These are phyloP conservation scores for Starmerella powellii DNA, from an alignment of 805 yeast species.

Conservation along the genomic window DNA sequence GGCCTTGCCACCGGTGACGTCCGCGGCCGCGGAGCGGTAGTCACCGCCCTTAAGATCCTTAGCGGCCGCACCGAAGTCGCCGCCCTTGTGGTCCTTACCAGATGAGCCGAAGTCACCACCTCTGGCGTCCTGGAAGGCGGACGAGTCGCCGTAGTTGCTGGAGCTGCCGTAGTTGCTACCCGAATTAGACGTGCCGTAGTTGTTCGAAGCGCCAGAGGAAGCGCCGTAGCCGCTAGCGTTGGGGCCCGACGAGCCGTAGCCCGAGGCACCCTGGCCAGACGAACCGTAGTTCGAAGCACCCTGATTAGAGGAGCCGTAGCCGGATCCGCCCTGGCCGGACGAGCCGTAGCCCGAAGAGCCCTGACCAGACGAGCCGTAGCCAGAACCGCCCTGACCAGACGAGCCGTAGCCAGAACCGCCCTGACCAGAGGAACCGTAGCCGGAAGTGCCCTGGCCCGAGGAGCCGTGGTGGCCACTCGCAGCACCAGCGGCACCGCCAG, in stretches of 20 bases:
- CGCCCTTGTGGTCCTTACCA: too few species aligned
- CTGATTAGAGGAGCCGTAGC: too few species aligned
- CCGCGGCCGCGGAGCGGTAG: neutral
- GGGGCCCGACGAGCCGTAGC: too few species aligned
- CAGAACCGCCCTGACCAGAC: constrained; percentile 4
- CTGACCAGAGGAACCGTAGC: neutral
- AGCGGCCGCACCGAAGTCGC: neutral
- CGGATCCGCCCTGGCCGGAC: too few species aligned
- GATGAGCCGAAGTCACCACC: neutral
- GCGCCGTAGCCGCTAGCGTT: neutral
- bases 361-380: neutral
- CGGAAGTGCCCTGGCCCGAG: neutral
- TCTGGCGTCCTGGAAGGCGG: neutral
- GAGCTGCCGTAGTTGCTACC: neutral
- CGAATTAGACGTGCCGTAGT: neutral
- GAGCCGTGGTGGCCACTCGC: too few species aligned
- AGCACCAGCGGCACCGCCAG: constrained; percentile 7
- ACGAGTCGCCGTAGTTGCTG: neutral
- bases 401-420: too few species aligned
- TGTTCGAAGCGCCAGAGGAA: neutral
- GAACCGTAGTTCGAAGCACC: too few species aligned
- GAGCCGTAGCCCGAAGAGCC: neutral
- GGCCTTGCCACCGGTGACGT: neutral
- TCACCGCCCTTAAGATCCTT: neutral
- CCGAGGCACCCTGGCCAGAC: too few species aligned